These are phyloP conservation scores for Apiotrichum akiyoshidainum DNA, from an alignment of 1,284 basidiomycete species.

Conservation along the genomic window DNA sequence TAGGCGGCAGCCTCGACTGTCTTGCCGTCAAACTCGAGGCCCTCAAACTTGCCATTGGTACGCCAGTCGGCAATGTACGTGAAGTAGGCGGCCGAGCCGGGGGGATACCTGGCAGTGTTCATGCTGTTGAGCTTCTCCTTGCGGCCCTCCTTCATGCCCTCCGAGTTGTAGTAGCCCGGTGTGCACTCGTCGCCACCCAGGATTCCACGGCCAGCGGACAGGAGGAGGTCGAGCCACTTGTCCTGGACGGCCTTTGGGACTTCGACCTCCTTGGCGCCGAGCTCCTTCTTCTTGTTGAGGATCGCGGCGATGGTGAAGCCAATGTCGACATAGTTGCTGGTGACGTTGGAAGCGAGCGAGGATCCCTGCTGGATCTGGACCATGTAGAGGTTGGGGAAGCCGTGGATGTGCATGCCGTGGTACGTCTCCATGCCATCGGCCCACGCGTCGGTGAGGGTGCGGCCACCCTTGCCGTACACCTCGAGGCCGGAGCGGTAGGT, in stretches of 20 bases:
- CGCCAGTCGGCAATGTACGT: conserved; percentile 18
- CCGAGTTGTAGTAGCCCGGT: conserved; percentile 11
- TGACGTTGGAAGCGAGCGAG: conserved; percentile 13
- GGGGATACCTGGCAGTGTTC: conserved; percentile 7
- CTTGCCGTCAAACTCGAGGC: conserved; percentile 17
- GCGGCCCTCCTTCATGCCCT: conserved; percentile 13
- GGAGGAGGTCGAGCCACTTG: conserved; percentile 14
- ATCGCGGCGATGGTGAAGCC: conserved; percentile 9
- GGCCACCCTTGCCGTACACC: conserved; percentile 12
- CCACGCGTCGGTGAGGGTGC: conserved; percentile 16
- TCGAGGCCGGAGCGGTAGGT: conserved; percentile 13
- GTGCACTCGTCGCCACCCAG: conserved; percentile 12
- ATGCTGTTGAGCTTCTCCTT: conserved; percentile 9
- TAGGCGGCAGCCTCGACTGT: background rate
- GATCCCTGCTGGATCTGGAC: conserved; percentile 11
- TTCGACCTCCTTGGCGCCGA: conserved; percentile 7
- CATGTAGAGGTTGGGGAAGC: conserved; percentile 22
- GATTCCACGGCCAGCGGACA: background rate
- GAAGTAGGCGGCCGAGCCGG: conserved; percentile 12
- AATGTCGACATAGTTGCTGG: conserved; percentile 13
- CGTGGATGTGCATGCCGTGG: conserved; percentile 16
- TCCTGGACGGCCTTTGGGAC: background rate
- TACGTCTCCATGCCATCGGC: conserved; percentile 12
- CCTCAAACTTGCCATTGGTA: conserved; percentile 15
- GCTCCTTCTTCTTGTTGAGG: conserved; percentile 12